Evolutionary conservation across 148 eudicot species (phyloP).

Genomic region (Chenopodium quinoa): DNA sequence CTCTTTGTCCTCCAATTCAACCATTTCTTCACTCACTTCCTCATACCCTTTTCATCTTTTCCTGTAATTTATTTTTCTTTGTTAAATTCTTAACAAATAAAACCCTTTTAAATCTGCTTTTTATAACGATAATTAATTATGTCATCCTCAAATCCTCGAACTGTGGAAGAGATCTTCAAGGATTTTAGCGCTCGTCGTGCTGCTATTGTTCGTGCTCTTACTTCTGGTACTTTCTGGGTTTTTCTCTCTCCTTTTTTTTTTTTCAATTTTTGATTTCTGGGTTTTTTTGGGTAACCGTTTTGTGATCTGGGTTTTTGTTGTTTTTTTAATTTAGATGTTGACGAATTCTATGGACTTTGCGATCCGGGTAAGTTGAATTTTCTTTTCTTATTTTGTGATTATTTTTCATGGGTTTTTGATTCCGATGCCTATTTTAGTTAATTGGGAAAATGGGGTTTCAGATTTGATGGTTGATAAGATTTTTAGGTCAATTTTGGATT

Average conservation of each 20-base stretch:
- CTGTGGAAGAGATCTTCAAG: conserved; percentile 95
- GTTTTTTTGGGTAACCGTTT: conserved; percentile 14
- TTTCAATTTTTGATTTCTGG: conserved; percentile 9
- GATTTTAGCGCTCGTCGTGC: conserved; percentile 80
- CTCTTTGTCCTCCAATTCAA: conserved; percentile 2
- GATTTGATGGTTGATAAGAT: conserved; percentile 13
- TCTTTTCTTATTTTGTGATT: conserved; percentile 3
- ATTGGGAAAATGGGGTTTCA: conserved; percentile 3
- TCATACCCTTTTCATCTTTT: conserved; percentile 3
- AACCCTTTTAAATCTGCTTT: no score
- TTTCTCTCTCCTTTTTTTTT: background rate
- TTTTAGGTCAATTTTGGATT: conserved; percentile 1
- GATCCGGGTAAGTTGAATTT: conserved; percentile 66
- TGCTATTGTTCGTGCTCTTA: conserved; percentile 82
- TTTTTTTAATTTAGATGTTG: conserved; percentile 64
- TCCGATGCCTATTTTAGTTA: background rate
- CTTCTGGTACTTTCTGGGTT: conserved; percentile 39
- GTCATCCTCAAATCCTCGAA: conserved; percentile 80
- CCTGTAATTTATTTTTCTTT: background rate
- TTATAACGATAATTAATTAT: conserved; percentile 27
- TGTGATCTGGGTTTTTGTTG: conserved; percentile 36
- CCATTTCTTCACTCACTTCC: background rate
- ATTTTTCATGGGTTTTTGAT: conserved; percentile 4
- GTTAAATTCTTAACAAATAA: background rate
- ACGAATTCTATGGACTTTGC: conserved; percentile 82